These are phyloP conservation scores for Barbarea vulgaris DNA, from an alignment of 345 rosid species.

Conservation along the genomic window DNA sequence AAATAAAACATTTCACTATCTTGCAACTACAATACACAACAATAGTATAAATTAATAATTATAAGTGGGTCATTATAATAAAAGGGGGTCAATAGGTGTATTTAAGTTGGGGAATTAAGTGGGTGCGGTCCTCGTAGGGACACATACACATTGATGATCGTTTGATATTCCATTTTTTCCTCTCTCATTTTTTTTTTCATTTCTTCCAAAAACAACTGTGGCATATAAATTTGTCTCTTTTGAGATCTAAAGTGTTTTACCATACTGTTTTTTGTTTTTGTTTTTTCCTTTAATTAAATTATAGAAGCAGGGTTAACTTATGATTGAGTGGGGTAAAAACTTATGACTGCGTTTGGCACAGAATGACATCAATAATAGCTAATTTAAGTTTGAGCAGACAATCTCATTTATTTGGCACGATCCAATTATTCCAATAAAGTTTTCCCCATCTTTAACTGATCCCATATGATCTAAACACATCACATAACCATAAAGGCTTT, in stretches of 20 bases:
- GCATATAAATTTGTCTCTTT: constrained; percentile 2
- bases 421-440: neutral
- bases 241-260: neutral
- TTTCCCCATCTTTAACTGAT: neutral
- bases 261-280: neutral
- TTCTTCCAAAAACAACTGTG: constrained; percentile 5
- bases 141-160: constrained; percentile 37
- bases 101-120: constrained; percentile 39
- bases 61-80: constrained; percentile 27
- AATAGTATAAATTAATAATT: constrained; percentile 9
- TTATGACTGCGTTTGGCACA: constrained; percentile 12
- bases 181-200: neutral
- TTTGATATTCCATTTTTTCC: constrained; percentile 26
- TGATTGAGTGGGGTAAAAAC: neutral
- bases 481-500: neutral
- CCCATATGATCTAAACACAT: neutral
- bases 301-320: neutral
- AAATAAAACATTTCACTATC: constrained; percentile 2
- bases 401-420: neutral
- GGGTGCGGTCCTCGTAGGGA: constrained; percentile 45
- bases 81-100: constrained; percentile 35
- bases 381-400: neutral
- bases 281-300: neutral
- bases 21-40: constrained; percentile 28
- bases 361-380: neutral